phyloP scores from a whole-genome alignment of 805 yeast species.

The baker's yeast (Saccharomyces cerevisiae) region DNA sequence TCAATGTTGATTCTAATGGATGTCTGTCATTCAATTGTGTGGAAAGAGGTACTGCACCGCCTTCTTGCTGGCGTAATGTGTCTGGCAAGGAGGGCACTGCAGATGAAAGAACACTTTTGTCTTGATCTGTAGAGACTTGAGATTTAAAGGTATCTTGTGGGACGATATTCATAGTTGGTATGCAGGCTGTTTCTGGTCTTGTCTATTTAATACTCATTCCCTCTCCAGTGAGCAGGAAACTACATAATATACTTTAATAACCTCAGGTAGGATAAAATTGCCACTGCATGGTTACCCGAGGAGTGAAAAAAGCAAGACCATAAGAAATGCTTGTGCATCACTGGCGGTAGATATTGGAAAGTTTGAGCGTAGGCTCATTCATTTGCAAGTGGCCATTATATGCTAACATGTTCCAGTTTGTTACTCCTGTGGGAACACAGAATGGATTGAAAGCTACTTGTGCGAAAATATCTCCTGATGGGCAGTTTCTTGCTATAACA shows the following conservation, averaged over 20 bases:
- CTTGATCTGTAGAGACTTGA: conserved; percentile 43
- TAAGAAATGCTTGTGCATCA: not conserved
- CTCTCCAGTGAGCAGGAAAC: not conserved
- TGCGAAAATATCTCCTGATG: conserved; percentile 56
- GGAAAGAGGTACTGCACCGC: conserved; percentile 44
- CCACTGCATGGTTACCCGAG: not conserved
- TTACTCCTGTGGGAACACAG: not conserved
- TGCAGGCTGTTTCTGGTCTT: not conserved
- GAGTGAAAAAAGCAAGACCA: not conserved
- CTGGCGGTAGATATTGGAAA: not conserved
- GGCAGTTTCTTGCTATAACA: conserved; percentile 47
- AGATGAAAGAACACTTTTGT: conserved; percentile 44
- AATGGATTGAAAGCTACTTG: conserved; percentile 30
- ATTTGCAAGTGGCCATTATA: not conserved
- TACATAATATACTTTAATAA: not conserved
- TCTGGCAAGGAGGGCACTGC: conserved; percentile 69
- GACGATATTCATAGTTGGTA: conserved; percentile 36
- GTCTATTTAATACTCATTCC: not conserved
- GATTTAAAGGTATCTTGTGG: conserved; percentile 44
- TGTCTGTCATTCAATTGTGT: conserved; percentile 69
- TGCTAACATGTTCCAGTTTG: not conserved
- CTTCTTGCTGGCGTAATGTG: conserved; percentile 54
- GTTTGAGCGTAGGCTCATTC: not conserved
- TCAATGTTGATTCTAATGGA: conserved; percentile 72
- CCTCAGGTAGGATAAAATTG: not conserved